Evolutionary conservation across 192 early-diverging fungal genomes (phyloP), one percentile per base, ranked within the genome.

Genomic region (Coemansia sp.): DNA sequence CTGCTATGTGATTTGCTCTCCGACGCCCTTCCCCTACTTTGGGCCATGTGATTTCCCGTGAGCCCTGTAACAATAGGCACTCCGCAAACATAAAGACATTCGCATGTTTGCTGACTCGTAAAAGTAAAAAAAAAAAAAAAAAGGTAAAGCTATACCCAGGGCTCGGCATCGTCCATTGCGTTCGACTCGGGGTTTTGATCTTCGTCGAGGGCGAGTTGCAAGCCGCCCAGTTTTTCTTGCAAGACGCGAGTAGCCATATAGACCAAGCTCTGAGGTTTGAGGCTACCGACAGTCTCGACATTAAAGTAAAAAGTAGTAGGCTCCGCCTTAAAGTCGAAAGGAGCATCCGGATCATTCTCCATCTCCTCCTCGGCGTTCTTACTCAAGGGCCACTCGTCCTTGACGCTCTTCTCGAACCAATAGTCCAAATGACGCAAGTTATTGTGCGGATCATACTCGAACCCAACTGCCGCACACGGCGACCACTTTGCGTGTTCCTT

Each of bases 401-500:
- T 88, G 21, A 86, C 83, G 43, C 88, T 85, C 75, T 94, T 89
- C 66, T 99, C 96, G 70, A 90, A 86, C 96, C 96, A 99, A 71
- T 94, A 96, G 23, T 87, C 85, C 25, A 95, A 90, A 61, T 98
- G 95, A 39, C 91, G 76, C 47, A 99, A 70, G 60, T 87, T 90
- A 83, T 99, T 99, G 79, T 96, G 89, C 48, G 96, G 96, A 66
- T 99, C 96, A 62, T 99, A 99, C 61, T 99, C 96, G 72, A 99
- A 97, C 5, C 88, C 86, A 12, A 97, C 86, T 8, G 91, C 95
- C 61, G 88, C 84, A 55, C 91, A 90, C 36, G 96, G 95, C 52
- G 88, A 89, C 96, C 96, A 99, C 68, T 99, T 99, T 25, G 96
- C 94, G 71, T 97, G 95, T 66, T 97, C 95, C 76, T 99, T 99